Evolutionary conservation across 164 flowering plant species (phyloP).

Genomic region (Sextonia rubra): DNA sequence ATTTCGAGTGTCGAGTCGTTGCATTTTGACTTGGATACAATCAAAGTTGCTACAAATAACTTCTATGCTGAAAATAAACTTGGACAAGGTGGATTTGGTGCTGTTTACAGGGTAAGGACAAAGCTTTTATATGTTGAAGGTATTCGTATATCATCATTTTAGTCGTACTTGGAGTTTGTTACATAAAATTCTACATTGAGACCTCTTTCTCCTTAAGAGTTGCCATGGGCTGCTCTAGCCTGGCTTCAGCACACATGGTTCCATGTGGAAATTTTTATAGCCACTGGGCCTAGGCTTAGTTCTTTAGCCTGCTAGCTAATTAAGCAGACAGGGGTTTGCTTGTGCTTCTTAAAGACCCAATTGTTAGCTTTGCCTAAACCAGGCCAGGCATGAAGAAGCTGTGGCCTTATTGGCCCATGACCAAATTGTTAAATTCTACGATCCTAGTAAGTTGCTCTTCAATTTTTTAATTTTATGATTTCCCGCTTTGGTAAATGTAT

Average conservation of each 20-base stretch:
- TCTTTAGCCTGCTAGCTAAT: too few species aligned
- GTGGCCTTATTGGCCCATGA: neutral
- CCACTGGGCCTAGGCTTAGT: too few species aligned
- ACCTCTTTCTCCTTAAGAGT: neutral
- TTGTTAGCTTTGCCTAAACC: neutral
- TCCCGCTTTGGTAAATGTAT: neutral
- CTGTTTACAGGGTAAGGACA: slow-evolving; percentile 5
- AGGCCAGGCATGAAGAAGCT: neutral
- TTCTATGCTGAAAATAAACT: slow-evolving; percentile 8
- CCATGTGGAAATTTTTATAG: neutral
- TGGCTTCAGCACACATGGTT: neutral
- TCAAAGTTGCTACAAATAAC: slow-evolving; percentile 4
- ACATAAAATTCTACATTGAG: neutral
- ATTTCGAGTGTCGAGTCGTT: neutral
- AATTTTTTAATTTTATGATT: neutral
- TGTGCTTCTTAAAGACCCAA: neutral
- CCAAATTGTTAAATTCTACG: neutral
- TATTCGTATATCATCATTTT: neutral
- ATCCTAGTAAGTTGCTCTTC: neutral
- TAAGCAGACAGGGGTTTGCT: too few species aligned
- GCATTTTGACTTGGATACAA: neutral
- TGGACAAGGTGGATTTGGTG: slow-evolving; percentile 13
- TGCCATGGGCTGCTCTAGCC: too few species aligned
- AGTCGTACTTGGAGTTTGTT: neutral
- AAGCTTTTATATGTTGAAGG: neutral